Evolutionary conservation across 257 asterid species (phyloP).

Genomic region (Forsythia viridissima): DNA sequence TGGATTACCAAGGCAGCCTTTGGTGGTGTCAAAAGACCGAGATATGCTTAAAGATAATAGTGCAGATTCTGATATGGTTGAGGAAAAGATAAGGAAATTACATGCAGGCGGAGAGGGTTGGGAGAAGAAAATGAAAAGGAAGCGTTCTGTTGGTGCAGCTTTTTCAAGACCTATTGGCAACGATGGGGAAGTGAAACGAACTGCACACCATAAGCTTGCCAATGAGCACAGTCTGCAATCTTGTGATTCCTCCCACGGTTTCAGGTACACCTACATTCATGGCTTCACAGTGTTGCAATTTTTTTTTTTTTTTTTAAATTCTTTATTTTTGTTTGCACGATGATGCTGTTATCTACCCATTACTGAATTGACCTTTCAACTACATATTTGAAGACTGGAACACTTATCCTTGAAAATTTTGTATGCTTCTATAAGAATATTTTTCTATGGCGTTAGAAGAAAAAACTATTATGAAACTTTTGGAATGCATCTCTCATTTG

Average conservation of each 20-base stretch:
- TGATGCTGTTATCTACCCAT: slow-evolving; percentile 5
- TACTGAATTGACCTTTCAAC: not conserved
- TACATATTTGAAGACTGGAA: not conserved
- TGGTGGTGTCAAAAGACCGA: slow-evolving; percentile 62
- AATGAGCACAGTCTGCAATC: slow-evolving; percentile 67
- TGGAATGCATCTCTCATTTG: not conserved
- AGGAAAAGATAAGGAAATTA: slow-evolving; percentile 79
- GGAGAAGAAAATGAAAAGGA: slow-evolving; percentile 96
- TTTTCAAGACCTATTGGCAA: slow-evolving; percentile 67
- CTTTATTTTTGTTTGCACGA: not conserved
- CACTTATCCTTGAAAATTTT: not conserved
- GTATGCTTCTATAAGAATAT: not conserved
- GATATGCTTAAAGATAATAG: slow-evolving; percentile 61
- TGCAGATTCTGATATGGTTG: slow-evolving; percentile 64
- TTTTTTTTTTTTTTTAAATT: not conserved
- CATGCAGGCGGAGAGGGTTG: slow-evolving; percentile 93
- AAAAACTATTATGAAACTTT: not conserved
- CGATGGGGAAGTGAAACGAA: slow-evolving; percentile 71
- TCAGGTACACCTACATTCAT: slow-evolving; percentile 46
- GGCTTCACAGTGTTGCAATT: slow-evolving; percentile 3
- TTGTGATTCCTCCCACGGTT: slow-evolving; percentile 59
- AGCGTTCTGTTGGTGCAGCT: slow-evolving; percentile 90
- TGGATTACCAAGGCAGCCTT: slow-evolving; percentile 63
- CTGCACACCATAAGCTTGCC: slow-evolving; percentile 62
- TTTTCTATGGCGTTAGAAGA: not conserved